A percentile compares a stretch with the other conserved stretches of the same genome.
These are phyloP conservation scores for Elsinoe fawcettii DNA, from an alignment of 2,329 filamentous ascomycete genomes.

Conservation along the genomic window DNA sequence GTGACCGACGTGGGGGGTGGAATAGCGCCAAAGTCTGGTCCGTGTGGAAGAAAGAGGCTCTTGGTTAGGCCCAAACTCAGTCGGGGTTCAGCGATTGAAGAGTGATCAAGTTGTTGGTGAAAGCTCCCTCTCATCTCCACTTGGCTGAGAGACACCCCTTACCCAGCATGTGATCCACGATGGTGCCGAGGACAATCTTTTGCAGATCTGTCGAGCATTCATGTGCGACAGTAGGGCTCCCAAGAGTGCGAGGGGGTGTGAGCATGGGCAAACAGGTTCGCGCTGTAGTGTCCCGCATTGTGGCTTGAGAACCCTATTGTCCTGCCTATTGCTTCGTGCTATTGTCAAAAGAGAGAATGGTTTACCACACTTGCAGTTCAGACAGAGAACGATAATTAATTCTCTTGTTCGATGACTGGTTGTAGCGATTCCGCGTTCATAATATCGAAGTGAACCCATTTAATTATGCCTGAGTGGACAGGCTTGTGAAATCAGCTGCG, in stretches of 20 bases:
- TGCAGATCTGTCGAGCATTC: neutral
- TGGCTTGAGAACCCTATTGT: constrained; percentile 7
- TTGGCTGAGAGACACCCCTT: neutral
- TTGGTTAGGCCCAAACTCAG: neutral
- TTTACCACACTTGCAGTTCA: too few species aligned
- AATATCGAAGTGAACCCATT: too few species aligned
- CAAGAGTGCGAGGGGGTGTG: neutral
- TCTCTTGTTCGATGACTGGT: too few species aligned
- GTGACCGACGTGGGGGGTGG: constrained; percentile 3
- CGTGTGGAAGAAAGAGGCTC: neutral
- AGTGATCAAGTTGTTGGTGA: constrained; percentile 1
- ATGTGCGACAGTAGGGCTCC: neutral
- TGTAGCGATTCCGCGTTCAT: too few species aligned
- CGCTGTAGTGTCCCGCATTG: neutral
- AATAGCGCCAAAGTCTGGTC: constrained; percentile 3
- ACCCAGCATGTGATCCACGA: neutral
- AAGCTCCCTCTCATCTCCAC: neutral
- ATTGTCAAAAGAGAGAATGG: neutral
- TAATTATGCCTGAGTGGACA: too few species aligned
- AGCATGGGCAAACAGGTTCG: neutral
- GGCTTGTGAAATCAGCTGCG: neutral
- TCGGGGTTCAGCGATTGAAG: neutral
- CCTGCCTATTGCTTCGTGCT: neutral
- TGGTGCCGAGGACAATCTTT: neutral
- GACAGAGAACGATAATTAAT: too few species aligned